Evolutionary conservation across 2,329 filamentous ascomycete genomes (phyloP).

Genomic region (Fusarium guadeloupense): DNA sequence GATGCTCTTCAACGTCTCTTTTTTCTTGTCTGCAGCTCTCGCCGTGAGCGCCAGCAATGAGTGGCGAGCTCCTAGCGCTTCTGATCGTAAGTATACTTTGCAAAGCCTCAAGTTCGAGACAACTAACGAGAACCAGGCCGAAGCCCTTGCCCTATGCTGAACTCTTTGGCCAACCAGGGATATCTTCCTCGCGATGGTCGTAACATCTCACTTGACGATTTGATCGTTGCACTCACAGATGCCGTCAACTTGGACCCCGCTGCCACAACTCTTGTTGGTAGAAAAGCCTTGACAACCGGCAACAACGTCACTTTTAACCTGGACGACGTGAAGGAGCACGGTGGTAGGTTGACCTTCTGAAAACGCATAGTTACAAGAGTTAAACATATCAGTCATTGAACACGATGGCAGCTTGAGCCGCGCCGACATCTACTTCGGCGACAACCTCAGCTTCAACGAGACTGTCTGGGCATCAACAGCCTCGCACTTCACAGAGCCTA

Average conservation of each 20-base stretch:
- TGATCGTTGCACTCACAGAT: slow-evolving; percentile 35
- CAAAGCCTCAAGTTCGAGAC: fast-evolving
- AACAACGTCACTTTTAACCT: slow-evolving; percentile 35
- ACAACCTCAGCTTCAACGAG: slow-evolving; percentile 38
- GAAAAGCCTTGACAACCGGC: slow-evolving; percentile 30
- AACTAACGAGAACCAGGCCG: slow-evolving; percentile 20
- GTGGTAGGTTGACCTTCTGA: slow-evolving; percentile 2
- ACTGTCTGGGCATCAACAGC: slow-evolving; percentile 30
- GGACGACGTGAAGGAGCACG: slow-evolving; percentile 33
- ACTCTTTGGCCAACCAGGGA: slow-evolving; percentile 37
- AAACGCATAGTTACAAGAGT: fast-evolving
- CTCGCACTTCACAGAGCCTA: slow-evolving; percentile 31
- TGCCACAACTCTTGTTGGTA: slow-evolving; percentile 34
- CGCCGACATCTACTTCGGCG: slow-evolving; percentile 33
- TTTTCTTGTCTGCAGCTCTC: slow-evolving; percentile 22
- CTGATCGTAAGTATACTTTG: slow-evolving; percentile 21
- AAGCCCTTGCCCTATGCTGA: slow-evolving; percentile 38
- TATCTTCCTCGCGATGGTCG: slow-evolving; percentile 35
- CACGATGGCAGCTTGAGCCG: slow-evolving; percentile 40
- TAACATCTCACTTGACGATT: slow-evolving; percentile 24
- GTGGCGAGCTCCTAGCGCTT: slow-evolving; percentile 19
- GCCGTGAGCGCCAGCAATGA: slow-evolving; percentile 30
- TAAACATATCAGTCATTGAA: slow-evolving; percentile 26
- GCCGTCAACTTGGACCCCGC: slow-evolving; percentile 39
- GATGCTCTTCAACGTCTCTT: slow-evolving; percentile 30